These are phyloP conservation scores for Tetradesmus obliquus DNA, from an alignment of 139 green algal genomes.

Conservation along the genomic window DNA sequence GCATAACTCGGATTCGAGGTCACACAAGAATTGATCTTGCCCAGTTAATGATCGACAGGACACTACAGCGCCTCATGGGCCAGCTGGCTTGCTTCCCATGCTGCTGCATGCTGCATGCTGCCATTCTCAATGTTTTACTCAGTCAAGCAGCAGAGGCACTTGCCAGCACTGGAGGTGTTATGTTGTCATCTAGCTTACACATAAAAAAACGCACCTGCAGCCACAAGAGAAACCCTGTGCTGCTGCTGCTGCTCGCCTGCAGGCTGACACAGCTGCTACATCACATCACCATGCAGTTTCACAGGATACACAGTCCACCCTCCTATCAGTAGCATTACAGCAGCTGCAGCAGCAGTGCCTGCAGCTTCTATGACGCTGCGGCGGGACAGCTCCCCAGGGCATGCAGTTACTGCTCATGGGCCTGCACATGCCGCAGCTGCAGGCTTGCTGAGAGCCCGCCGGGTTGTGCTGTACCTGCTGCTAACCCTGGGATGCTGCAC, in stretches of 20 bases:
- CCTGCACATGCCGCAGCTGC: background rate
- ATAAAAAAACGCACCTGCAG: no score
- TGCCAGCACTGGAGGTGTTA: no score
- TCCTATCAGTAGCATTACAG: background rate
- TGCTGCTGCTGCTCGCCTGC: background rate
- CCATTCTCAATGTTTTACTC: no score
- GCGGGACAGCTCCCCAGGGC: background rate
- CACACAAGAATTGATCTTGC: background rate
- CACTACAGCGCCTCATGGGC: background rate
- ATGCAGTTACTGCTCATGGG: background rate
- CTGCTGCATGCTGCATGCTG: background rate
- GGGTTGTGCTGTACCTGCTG: slow-evolving; percentile 21
- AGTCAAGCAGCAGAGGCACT: no score
- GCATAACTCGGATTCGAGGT: background rate
- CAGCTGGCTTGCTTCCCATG: background rate
- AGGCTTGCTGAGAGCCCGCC: background rate
- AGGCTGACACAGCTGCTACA: background rate
- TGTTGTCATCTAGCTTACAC: no score
- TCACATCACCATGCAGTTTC: background rate
- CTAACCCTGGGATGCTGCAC: slow-evolving; percentile 13
- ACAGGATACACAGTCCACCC: background rate
- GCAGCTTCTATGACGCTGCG: background rate
- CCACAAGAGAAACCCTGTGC: no score
- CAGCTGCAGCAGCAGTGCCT: slow-evolving; percentile 16
- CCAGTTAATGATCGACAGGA: background rate